Base-by-base conservation (phyloP, 352 stramenopile species). In the Globisporangium okanoganense region DNA sequence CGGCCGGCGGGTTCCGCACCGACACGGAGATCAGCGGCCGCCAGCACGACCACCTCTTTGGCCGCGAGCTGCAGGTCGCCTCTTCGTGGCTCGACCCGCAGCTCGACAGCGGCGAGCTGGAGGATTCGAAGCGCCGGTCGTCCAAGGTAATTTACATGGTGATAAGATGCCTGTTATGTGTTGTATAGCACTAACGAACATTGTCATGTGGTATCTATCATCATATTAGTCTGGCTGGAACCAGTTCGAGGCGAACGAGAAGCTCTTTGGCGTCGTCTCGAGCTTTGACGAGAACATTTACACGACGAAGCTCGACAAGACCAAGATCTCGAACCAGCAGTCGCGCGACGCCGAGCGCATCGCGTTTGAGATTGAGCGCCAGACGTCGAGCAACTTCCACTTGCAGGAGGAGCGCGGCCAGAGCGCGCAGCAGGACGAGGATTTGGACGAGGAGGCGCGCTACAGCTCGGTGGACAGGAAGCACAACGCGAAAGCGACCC, bases 281-380 rank as follows among this genome's bases (percentile, higher is more conserved):
- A 90, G 81, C 9, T 99, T 94, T 66, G 96, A 99, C 70, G 97
- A 99, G 72, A 99, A 97, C 79, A 71, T 99, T 38, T 99, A 99
- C 84, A 99, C 97, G 2, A 99, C 97, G 18, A 88, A 92, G 70
- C 79, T 99, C 24, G 94, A 99, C 73, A 97, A 96, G 69, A 72
- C 70, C 49, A 91, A 92, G 59, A 86, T 99, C 48, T 97, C 96
- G 33, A 77, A 65, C 18, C 76, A 85, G 53, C 91, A 98, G 69
- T 82, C 87, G 35, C 75, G 74, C 1, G 78, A 92, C 24, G 97
- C 97, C 3, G 96, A 98, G 69, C 83, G 90, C 29, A 83, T 99
- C 41, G 97, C 97, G 20, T 78, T 81, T 36, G 93, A 99, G 71
- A 99, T 99, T 71, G 94, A 99, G 70, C 77, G 75, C 22, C 88